These are phyloP conservation scores for Sicyos baderoa DNA, from an alignment of 306 rosid species.

Conservation along the genomic window DNA sequence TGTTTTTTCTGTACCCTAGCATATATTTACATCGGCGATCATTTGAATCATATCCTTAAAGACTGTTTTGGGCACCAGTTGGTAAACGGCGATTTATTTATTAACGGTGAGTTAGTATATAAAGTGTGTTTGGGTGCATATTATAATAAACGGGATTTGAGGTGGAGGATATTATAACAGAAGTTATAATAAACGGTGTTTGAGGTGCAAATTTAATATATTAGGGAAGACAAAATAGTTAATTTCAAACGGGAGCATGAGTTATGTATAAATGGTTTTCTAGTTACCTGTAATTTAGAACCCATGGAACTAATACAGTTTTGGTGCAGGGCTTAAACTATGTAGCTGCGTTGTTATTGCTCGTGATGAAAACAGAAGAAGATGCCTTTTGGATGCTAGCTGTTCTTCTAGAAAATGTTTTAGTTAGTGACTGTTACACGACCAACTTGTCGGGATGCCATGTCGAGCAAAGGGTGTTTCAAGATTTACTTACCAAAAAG, in stretches of 20 bases:
- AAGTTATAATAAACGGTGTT: no score
- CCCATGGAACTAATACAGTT: neutral
- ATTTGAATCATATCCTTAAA: neutral
- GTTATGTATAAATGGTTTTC: neutral
- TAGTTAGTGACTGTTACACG: constrained; percentile 90
- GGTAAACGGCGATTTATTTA: no score
- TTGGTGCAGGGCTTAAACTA: constrained; percentile 84
- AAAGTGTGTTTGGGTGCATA: no score
- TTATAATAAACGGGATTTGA: no score
- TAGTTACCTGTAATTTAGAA: neutral
- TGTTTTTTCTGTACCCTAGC: neutral
- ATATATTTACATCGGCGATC: neutral
- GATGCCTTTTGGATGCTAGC: constrained; percentile 99
- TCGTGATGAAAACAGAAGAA: constrained; percentile 96
- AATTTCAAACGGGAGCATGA: no score
- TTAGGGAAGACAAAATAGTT: no score
- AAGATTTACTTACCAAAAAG: constrained; percentile 70
- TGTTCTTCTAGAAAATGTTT: constrained; percentile 82
- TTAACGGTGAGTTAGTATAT: no score
- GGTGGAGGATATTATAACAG: no score
- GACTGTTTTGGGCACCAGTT: no score
- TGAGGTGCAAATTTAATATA: no score
- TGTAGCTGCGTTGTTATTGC: constrained; percentile 88
- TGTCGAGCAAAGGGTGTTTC: constrained; percentile 95
- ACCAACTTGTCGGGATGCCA: constrained; percentile 94